A percentile compares a stretch with the other conserved stretches of the same genome.
Conservation (phyloP, 306 rosid genomes). For the Inga laurina region DNA sequence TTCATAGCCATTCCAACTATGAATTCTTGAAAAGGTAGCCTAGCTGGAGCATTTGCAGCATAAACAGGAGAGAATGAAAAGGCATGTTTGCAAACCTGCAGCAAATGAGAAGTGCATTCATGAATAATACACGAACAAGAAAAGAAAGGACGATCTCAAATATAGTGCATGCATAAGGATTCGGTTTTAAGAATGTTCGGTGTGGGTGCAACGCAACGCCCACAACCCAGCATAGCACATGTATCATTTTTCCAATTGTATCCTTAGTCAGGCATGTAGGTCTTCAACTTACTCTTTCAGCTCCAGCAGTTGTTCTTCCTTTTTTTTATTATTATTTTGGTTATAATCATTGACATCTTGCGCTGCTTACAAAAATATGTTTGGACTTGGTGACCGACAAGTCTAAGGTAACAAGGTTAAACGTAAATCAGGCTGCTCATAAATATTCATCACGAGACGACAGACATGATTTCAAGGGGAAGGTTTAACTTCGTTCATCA, state of each 20-base stretch:
- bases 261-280: not conserved
- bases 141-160: not conserved
- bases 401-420: conserved; percentile 6
- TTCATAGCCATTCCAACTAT: conserved; percentile 97
- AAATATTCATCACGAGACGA: not conserved
- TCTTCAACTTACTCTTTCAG: conserved; percentile 17
- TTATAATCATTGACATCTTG: not conserved
- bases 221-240: conserved; percentile 10
- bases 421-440: not conserved
- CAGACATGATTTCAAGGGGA: conserved; percentile 13
- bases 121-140: not conserved
- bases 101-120: conserved; percentile 26
- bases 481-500: conserved; percentile 13
- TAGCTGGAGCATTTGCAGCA: conserved; percentile 93
- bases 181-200: not conserved
- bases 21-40: conserved; percentile 98
- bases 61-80: conserved; percentile 97
- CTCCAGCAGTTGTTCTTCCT: conserved; percentile 5
- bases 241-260: not conserved
- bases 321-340: not conserved
- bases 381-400: not conserved
- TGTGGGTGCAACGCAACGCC: conserved; percentile 1
- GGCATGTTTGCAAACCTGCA: conserved; percentile 97
- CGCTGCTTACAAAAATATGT: not conserved
- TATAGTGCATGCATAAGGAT: not conserved